Evolutionary conservation across 768 basidiomycete genomes (phyloP), one percentile per base, ranked within the genome.

Genomic region (Floccularia luteovirens): DNA sequence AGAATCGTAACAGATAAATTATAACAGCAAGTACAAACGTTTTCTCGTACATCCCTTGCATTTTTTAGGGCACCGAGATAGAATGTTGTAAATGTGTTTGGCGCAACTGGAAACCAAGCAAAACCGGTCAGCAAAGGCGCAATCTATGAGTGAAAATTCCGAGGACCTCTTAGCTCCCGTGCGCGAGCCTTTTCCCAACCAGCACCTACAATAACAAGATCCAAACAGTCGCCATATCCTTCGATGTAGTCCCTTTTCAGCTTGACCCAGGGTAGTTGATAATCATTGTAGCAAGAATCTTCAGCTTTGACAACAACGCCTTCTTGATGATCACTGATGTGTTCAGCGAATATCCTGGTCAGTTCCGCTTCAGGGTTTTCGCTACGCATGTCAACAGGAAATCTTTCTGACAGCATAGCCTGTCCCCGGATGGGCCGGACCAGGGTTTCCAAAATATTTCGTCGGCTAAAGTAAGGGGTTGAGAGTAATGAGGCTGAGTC

Each of bases 191-290:
- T 81, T 41, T 89, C 84, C 87, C 89, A 92, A 0, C 72, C 63
- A 14, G 79, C 89, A 1, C 77, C 92, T 14, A 94, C 60, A 24
- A 94, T 53, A 3, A 79, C 78, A 42, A 94, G 69, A 55, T 92
- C 89, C 12, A 92, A 48, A 3, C 76, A 72, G 56, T 97, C 92
- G 0, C 90, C 89, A 32, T 83, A 71, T 3, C 83, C 83, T 1
- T 79, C 78, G 27, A 97, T 89, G 46, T 94, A 94, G 55, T 97
- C 92, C 52, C 72, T 78, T 65, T 91, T 90, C 36, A 90, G 51
- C 61, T 96, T 94, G 21, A 92, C 79, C 90, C 91, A 94, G 12
- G 82, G 81, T 43, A 69, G 60, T 4, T 51, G 59, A 48, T 56
- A 66, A 48, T 83, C 80, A 43, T 81, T 79, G 55, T 94, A 93